Conservation (phyloP, 2,329 filamentous ascomycete species). For the Diplodia scrobiculata region DNA sequence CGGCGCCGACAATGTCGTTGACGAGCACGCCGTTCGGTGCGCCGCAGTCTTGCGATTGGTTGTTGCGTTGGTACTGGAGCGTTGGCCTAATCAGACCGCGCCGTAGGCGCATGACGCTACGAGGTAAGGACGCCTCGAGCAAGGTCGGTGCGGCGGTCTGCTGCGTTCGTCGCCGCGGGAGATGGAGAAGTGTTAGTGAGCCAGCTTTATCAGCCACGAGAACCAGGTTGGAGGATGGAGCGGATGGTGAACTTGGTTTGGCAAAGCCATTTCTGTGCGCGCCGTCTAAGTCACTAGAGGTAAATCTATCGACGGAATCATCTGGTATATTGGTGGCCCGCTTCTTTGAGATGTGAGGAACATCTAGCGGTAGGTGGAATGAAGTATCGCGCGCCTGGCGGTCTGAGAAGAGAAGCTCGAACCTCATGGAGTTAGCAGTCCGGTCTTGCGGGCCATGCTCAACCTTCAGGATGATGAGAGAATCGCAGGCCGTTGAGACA, state of each 20-base stretch:
- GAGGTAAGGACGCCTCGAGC: constrained; percentile 49
- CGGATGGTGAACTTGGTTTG: background rate
- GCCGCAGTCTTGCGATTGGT: background rate
- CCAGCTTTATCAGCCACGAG: constrained; percentile 42
- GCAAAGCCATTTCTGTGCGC: background rate
- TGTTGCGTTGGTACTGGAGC: constrained; percentile 38
- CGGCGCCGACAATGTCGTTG: constrained; percentile 55
- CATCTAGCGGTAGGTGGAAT: constrained; percentile 35
- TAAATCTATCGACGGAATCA: background rate
- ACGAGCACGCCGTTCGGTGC: constrained; percentile 45
- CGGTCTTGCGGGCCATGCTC: constrained; percentile 32
- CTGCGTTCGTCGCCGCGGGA: constrained; percentile 32
- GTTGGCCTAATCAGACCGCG: constrained; percentile 46
- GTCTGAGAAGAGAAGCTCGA: constrained; percentile 39
- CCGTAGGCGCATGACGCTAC: constrained; percentile 53
- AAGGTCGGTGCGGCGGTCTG: constrained; percentile 40
- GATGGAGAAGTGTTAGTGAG: constrained; percentile 39
- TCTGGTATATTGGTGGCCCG: background rate
- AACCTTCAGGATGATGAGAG: constrained; percentile 52
- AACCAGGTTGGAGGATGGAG: constrained; percentile 32
- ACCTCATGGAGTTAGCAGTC: constrained; percentile 5
- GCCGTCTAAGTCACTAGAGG: background rate
- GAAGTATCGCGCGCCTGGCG: constrained; percentile 37
- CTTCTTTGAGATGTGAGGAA: constrained; percentile 18
- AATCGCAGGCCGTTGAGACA: constrained; percentile 58